These are phyloP conservation scores for Leptographium wingfieldii DNA, from an alignment of 2,329 filamentous ascomycete species.

Conservation along the genomic window DNA sequence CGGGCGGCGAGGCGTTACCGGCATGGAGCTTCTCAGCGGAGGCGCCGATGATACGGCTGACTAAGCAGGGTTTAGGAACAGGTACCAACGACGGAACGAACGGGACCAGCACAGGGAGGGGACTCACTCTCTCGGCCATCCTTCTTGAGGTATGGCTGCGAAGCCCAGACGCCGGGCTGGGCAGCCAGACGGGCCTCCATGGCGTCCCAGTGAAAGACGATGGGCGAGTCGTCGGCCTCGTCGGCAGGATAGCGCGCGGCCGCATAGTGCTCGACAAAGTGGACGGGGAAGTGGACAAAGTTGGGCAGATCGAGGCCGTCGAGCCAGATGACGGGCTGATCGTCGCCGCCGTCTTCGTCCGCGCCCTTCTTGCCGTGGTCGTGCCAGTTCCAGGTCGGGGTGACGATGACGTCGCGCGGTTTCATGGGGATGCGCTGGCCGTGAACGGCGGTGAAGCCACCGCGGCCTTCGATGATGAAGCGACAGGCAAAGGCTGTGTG, in stretches of 20 bases:
- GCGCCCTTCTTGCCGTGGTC: slow-evolving; percentile 42
- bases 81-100: too few species aligned
- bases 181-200: slow-evolving; percentile 31
- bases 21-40: slow-evolving; percentile 30
- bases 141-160: slow-evolving; percentile 19
- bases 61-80: slow-evolving; percentile 6
- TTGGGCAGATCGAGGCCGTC: slow-evolving; percentile 40
- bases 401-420: slow-evolving; percentile 39
- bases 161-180: slow-evolving; percentile 16
- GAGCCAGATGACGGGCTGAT: slow-evolving; percentile 41
- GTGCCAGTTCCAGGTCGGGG: slow-evolving; percentile 43
- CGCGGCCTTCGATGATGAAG: slow-evolving; percentile 41
- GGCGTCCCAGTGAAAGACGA: slow-evolving; percentile 34
- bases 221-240: slow-evolving; percentile 24
- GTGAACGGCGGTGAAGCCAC: slow-evolving; percentile 42
- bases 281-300: slow-evolving; percentile 35
- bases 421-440: slow-evolving; percentile 34
- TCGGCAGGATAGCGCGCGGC: slow-evolving; percentile 25
- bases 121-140: slow-evolving; percentile 19
- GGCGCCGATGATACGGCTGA: slow-evolving; percentile 32
- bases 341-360: not conserved
- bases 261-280: slow-evolving; percentile 38
- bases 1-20: slow-evolving; percentile 21
- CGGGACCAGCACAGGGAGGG: too few species aligned
- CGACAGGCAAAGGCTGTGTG: slow-evolving; percentile 41